These are phyloP conservation scores for Anastatica hierochuntica DNA, from an alignment of 345 rosid genomes.

Conservation along the genomic window DNA sequence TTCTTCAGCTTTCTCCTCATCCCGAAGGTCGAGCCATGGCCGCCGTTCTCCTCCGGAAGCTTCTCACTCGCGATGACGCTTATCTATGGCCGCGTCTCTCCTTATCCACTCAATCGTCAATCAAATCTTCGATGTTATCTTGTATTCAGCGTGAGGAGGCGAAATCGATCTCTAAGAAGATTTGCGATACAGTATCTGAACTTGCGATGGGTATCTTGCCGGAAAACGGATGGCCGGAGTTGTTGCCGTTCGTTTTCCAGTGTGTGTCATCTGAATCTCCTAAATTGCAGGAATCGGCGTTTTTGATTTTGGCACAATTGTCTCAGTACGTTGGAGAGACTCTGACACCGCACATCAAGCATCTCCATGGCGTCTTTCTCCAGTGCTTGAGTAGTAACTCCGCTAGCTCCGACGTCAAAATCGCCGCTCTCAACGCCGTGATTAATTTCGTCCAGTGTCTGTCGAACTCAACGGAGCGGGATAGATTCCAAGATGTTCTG, in stretches of 20 bases:
- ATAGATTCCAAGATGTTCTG: conserved; percentile 87
- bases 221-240: conserved; percentile 94
- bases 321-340: conserved; percentile 86
- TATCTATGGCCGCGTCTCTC: conserved; percentile 85
- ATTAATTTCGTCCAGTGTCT: conserved; percentile 90
- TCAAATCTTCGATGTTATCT: conserved; percentile 63
- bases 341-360: conserved; percentile 65
- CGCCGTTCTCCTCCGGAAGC: conserved; percentile 89
- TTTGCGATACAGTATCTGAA: conserved; percentile 93
- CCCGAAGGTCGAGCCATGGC: conserved; percentile 88
- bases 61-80: conserved; percentile 80
- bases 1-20: conserved; percentile 65
- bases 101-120: conserved; percentile 54
- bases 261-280: conserved; percentile 74
- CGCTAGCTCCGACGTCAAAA: conserved; percentile 65
- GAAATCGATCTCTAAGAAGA: conserved; percentile 73
- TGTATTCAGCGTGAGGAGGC: conserved; percentile 68
- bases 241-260: conserved; percentile 88
- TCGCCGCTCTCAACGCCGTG: conserved; percentile 87
- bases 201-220: conserved; percentile 79
- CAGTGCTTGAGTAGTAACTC: conserved; percentile 54
- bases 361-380: conserved; percentile 72
- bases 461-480: conserved; percentile 59
- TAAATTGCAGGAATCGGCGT: conserved; percentile 85
- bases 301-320: conserved; percentile 83